phyloP scores from a whole-genome alignment of 371 early-diverging fungal species.

The Nematocida sp. region DNA sequence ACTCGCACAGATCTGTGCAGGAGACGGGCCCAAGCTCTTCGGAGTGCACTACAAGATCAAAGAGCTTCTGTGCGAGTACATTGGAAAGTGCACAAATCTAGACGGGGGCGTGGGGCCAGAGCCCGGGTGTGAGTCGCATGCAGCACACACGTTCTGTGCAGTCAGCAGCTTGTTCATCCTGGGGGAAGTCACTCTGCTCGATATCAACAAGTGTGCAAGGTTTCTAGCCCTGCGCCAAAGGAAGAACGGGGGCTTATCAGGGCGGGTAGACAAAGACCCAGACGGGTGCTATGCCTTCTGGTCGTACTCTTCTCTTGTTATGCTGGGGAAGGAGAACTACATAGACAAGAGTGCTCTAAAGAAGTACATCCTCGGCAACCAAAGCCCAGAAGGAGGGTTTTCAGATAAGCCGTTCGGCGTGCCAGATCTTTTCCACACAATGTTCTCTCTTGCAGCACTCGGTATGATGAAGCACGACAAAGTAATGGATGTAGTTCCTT shows the following conservation, averaged over 20 bases:
- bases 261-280: constrained; percentile 86
- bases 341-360: constrained; percentile 72
- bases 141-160: constrained; percentile 76
- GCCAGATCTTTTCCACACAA: constrained; percentile 87
- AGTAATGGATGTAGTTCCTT: constrained; percentile 41
- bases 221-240: constrained; percentile 88
- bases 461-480: constrained; percentile 43
- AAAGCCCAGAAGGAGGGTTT: constrained; percentile 79
- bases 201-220: constrained; percentile 70
- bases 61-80: constrained; percentile 70
- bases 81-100: constrained; percentile 75
- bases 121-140: constrained; percentile 86
- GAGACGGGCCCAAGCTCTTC: constrained; percentile 28
- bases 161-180: constrained; percentile 76
- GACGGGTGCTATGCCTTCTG: constrained; percentile 99
- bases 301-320: constrained; percentile 80
- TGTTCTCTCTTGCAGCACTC: constrained; percentile 78
- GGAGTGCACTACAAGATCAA: constrained; percentile 33
- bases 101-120: constrained; percentile 90
- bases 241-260: constrained; percentile 83
- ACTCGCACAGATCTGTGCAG: not conserved
- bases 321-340: constrained; percentile 74
- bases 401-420: constrained; percentile 83
- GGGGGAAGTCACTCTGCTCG: constrained; percentile 70
- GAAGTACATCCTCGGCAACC: constrained; percentile 74